Percentiles rank a stretch among this genome's conserved stretches.
phyloP scores from a whole-genome alignment of 2,329 filamentous ascomycete genomes.

The Thelonectria rubi region DNA sequence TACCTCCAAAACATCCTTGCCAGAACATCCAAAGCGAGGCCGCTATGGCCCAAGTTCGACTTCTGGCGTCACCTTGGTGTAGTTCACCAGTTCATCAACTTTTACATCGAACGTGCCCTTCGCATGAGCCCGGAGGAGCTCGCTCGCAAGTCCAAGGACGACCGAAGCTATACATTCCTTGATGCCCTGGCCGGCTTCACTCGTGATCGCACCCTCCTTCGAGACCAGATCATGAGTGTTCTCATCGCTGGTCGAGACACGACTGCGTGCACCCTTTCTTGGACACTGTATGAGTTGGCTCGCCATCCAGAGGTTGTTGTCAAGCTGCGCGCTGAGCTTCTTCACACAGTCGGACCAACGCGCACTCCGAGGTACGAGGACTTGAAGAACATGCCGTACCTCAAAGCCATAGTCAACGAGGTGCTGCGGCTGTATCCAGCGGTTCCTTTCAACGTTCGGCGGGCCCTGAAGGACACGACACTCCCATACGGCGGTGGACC shows the following conservation, averaged over 20 bases:
- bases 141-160: conserved; percentile 74
- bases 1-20: conserved; percentile 74
- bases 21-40: conserved; percentile 70
- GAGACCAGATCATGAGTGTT: conserved; percentile 85
- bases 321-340: conserved; percentile 78
- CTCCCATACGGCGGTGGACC: conserved; percentile 76
- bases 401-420: conserved; percentile 78
- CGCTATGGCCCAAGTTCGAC: conserved; percentile 68
- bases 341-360: conserved; percentile 69
- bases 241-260: conserved; percentile 89
- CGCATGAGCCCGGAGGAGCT: conserved; percentile 76
- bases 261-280: conserved; percentile 82
- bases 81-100: conserved; percentile 79
- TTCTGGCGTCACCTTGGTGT: conserved; percentile 72
- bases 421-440: conserved; percentile 79
- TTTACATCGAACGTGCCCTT: conserved; percentile 80
- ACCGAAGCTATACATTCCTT: conserved; percentile 82
- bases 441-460: conserved; percentile 82
- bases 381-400: conserved; percentile 88
- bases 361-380: conserved; percentile 76
- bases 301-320: conserved; percentile 72
- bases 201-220: conserved; percentile 73
- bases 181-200: conserved; percentile 86
- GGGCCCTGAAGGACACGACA: conserved; percentile 76
- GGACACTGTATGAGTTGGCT: conserved; percentile 83